These are phyloP conservation scores for Mucor circinelloides DNA, from an alignment of 371 early-diverging fungal species.

Conservation along the genomic window DNA sequence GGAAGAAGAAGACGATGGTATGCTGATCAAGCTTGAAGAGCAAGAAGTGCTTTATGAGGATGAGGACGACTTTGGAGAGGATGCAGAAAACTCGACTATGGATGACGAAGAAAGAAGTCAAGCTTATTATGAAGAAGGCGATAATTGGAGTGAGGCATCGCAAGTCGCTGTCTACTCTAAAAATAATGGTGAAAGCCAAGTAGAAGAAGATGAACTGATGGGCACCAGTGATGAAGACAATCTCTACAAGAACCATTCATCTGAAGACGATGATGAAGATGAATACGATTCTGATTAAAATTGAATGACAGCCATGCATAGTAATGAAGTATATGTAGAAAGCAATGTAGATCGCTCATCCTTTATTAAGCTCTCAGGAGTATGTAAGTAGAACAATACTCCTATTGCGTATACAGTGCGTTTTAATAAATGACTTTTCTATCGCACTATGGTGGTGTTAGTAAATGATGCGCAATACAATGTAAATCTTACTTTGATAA, in stretches of 20 bases:
- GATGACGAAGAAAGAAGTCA: not conserved
- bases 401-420: not conserved
- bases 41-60: not conserved
- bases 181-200: not conserved
- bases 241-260: not conserved
- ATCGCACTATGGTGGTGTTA: not conserved
- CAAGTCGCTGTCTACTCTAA: not conserved
- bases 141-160: not conserved
- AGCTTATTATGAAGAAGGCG: not conserved
- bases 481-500: conserved; percentile 52
- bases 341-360: no score
- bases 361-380: not conserved
- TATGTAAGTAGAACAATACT: not conserved
- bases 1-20: not conserved
- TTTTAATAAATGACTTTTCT: conserved; percentile 3
- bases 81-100: not conserved
- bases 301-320: no score
- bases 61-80: not conserved
- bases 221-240: not conserved
- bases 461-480: not conserved
- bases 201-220: not conserved
- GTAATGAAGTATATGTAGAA: no score
- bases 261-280: not conserved
- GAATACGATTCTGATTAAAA: not conserved
- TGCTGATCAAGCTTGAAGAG: not conserved